Evolutionary conservation across 202 grass and related monocot genomes (phyloP).

Genomic region (Setaria italica): DNA sequence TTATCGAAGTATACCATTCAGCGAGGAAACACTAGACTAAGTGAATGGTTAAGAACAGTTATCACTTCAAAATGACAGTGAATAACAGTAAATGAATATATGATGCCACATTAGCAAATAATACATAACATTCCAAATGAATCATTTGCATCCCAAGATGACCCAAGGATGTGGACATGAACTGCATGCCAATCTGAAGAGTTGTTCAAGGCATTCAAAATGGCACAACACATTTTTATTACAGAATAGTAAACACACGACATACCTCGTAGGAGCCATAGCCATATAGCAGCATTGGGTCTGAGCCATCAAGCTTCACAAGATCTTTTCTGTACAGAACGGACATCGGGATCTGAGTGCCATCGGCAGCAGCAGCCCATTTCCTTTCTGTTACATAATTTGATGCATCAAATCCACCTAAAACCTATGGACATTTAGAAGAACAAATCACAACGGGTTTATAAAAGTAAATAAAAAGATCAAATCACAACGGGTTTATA

Average conservation of each 20-base stretch:
- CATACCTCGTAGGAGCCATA: slow-evolving; percentile 94
- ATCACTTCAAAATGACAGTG: background rate
- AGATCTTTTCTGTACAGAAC: slow-evolving; percentile 88
- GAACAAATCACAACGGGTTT: background rate
- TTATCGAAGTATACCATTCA: background rate
- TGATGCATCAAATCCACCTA: slow-evolving; percentile 82
- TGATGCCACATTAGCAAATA: background rate
- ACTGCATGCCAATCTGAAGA: slow-evolving; percentile 13
- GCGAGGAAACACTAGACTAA: background rate
- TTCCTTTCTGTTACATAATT: slow-evolving; percentile 94
- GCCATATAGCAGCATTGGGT: slow-evolving; percentile 90
- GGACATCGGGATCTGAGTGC: slow-evolving; percentile 81
- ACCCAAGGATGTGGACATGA: background rate
- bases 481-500: background rate
- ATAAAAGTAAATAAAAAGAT: background rate
- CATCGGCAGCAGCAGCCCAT: slow-evolving; percentile 86
- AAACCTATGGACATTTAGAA: slow-evolving; percentile 61
- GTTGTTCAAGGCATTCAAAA: background rate
- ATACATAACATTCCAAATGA: slow-evolving; percentile 19
- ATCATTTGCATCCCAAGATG: slow-evolving; percentile 20
- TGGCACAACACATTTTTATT: slow-evolving; percentile 8
- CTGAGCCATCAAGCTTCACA: slow-evolving; percentile 88
- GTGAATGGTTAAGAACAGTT: slow-evolving; percentile 13
- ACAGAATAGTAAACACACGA: background rate
- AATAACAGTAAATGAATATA: background rate